phyloP scores from a whole-genome alignment of 176 grass and related monocot species.

The Tillandsia fasciculata region DNA sequence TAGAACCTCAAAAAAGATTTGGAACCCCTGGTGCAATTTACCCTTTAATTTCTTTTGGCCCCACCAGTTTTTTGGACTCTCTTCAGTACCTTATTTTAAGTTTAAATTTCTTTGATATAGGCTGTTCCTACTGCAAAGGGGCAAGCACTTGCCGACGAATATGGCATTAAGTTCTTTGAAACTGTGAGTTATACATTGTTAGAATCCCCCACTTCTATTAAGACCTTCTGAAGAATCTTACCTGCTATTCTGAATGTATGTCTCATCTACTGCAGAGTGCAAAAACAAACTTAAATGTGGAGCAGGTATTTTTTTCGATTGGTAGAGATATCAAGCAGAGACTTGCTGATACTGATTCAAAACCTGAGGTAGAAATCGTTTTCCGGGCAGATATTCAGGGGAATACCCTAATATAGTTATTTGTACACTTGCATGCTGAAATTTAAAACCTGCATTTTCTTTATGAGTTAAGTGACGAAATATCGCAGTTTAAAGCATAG shows the following conservation, averaged over 20 bases:
- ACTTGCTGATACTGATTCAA: constrained; percentile 36
- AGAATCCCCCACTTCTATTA: not conserved
- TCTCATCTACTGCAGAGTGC: constrained; percentile 26
- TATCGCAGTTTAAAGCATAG: no score
- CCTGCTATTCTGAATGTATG: not conserved
- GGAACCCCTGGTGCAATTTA: no score
- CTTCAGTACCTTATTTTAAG: not conserved
- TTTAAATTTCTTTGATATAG: constrained; percentile 8
- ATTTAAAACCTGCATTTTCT: no score
- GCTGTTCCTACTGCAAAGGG: constrained; percentile 43
- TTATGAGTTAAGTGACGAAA: no score
- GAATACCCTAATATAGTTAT: no score
- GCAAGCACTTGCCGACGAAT: constrained; percentile 47
- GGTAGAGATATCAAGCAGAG: constrained; percentile 47
- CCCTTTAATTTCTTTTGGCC: not conserved
- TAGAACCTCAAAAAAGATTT: no score
- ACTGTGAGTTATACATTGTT: constrained; percentile 23
- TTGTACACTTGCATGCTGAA: no score
- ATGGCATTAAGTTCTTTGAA: constrained; percentile 46
- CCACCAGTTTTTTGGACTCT: not conserved
- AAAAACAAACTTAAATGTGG: constrained; percentile 47
- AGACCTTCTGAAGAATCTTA: not conserved
- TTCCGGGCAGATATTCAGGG: no score
- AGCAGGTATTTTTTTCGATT: constrained; percentile 53
- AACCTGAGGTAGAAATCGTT: constrained; percentile 24